Base-by-base conservation (phyloP, 441 rosid species). In the Biscutella laevigata region DNA sequence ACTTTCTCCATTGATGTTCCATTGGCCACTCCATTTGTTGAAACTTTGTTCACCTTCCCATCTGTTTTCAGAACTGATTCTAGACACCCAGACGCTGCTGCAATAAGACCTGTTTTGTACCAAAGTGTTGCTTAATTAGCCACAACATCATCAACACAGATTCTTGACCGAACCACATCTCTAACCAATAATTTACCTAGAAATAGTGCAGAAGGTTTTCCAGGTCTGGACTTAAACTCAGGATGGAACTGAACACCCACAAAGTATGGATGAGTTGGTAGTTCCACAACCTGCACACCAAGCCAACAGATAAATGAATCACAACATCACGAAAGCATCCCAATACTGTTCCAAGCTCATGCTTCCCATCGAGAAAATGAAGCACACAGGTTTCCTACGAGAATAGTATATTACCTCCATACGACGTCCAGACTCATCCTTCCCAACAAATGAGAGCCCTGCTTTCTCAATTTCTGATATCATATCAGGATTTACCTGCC, bases 231-330 rank as follows among this genome's bases (percentile, higher is more conserved):
- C 70, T 91, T 88, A 42, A 85, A 91, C 56, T 91, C 98, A 17
- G 98, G 98, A 67, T 91, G 98, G 75, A 88, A 91, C 74, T 91
- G 98, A 65, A 41, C 83, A 35, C 98, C 96, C 13, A 91, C 58
- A 56, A 66, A 91, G 75, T 83, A 91, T 1, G 98, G 98, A 74
- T 91, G 97, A 50, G 45, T 72, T 3, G 70, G 80, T 60, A 87
- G 74, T 70, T 91, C 96, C 24, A 87, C 74, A 48, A 90, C 71
- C 95, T 88, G 84, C 65, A 73, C 46, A 56, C 53, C 57, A 60
- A 10, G 52, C 32, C 28, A 65, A 51, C 20, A 56, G 9, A 27
- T 45, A 13, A 40, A 50, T 15, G 27, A 62, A 36, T 12, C 21
- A 63, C 26, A 29, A 6, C n/a, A 45, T 27, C 11, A 32, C 1